Base-by-base conservation (phyloP, 2,329 filamentous ascomycete genomes). In the Paraconiothyrium sp. region DNA sequence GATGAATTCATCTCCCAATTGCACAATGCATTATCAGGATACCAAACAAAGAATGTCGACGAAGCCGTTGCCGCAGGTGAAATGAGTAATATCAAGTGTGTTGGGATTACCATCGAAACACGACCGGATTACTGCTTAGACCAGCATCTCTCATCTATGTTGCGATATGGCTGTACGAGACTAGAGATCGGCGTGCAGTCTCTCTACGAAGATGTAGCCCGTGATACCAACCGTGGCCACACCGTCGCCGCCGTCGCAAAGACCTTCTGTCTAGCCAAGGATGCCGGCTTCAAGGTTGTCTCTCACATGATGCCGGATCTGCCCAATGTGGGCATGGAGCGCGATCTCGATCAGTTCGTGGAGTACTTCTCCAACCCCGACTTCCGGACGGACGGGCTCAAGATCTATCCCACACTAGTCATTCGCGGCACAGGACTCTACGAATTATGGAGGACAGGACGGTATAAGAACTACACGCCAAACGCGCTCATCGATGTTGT, bases 261-360 rank as follows among this genome's bases (percentile, higher is more conserved):
- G 80, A 99, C 95, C 0, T 99, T 99, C 77, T 96, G 92, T 69
- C 85, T 97, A n/a, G 89, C 95, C 66, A 99, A 99, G 80, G 96
- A 99, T 78, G 93, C 96, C 6, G 95, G 95, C 0, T 99, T 97
- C 86, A 99, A 99, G 79, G 95, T 99, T 0, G 95, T 99, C 65
- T 97, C 92, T 68, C 95, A 99, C 81, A 99, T 99, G 95, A 99
- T 99, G 95, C 95, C 95, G 1, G 95, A 99, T 76, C 82, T 99
- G 51, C 95, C 95, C 3, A 99, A 99, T 72, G 95, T 99, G 2
- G 95, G 95, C 59, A 97, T 98, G 92, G 96, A 99, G 81, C 90
- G 95, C 72, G 95, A 99, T 76, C 84, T 99, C 47, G 94, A 97
- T 74, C 95, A 99, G 72, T 99, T 99, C 80, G 88, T 92, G 66